Percentiles rank a stretch among this genome's conserved stretches.
Conservation (phyloP, 495 filamentous ascomycete species). For the Penicillium coprophilum region DNA sequence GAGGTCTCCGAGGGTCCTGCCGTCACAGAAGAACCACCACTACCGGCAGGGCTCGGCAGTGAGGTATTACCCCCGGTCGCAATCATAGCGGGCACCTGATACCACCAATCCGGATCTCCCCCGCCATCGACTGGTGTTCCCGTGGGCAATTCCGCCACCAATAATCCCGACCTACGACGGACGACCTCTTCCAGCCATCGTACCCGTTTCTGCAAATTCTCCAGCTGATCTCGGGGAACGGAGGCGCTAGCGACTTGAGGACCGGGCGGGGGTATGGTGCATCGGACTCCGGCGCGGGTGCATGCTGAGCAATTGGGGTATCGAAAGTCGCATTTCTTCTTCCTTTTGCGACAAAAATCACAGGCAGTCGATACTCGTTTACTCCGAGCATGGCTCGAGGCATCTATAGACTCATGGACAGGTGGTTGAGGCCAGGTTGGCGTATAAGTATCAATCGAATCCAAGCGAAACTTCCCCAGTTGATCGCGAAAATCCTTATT, state of each 20-base stretch:
- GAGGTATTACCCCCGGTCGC: conserved; percentile 32
- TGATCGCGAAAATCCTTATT: conserved; percentile 48
- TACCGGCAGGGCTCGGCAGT: conserved; percentile 26
- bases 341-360: conserved; percentile 54
- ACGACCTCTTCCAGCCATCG: conserved; percentile 50
- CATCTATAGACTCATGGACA: conserved; percentile 11
- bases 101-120: conserved; percentile 44
- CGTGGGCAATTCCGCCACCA: conserved; percentile 37
- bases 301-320: conserved; percentile 56
- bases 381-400: conserved; percentile 24
- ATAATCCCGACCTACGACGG: conserved; percentile 38
- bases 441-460: conserved; percentile 25
- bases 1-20: conserved; percentile 25
- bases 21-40: conserved; percentile 24
- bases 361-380: conserved; percentile 52
- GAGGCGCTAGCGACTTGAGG: conserved; percentile 44
- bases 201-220: conserved; percentile 53
- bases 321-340: conserved; percentile 56
- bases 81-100: conserved; percentile 44
- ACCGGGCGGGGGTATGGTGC: conserved; percentile 46
- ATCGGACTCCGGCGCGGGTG: conserved; percentile 51
- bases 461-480: conserved; percentile 48
- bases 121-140: conserved; percentile 40
- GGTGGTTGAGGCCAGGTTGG: conserved; percentile 13
- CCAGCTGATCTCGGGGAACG: conserved; percentile 49